Base-by-base conservation (phyloP, 805 yeast species). In the Candida sakaeoensis region DNA sequence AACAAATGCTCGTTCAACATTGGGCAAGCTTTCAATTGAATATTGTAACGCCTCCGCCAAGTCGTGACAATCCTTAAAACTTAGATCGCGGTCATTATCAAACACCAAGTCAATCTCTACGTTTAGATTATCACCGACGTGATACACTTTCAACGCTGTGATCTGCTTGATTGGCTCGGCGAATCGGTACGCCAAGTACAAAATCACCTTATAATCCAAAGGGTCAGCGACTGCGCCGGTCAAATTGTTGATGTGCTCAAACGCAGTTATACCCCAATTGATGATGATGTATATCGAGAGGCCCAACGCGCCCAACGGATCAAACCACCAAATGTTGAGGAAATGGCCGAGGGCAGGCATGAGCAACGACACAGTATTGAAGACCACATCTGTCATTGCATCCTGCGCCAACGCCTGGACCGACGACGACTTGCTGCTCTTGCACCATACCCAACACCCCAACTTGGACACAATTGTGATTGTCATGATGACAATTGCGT, bases 361-460 rank as follows among this genome's bases (percentile, higher is more conserved):
- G 12, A 85, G 45, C 18, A 85, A 70, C 1, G 93, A 84, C 31
- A 82, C 82, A 1, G 72, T 51, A 61, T 85, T 85, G 68, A 85
- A 85, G 3, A 84, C 72, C 23, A 85, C 75, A 57, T 85, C 95
- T 1, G 90, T 85, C 59, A 73, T 68, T 0, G 93, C 93, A 60
- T 85, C 95, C 57, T 84, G 91, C 2, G 90, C 86, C 40, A 85
- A 63, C 0, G 95, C 95, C 52, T 79, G 83, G 2, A 85, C 82
- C 0, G 89, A 79, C 13, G 82, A 74, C 12, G 87, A 80, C 13
- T 70, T 61, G 44, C 82, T 72, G 10, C 66, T 60, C 28, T 73
- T 63, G 53, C 91, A 85, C 77, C 85, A 76, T 9, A 74, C 21
- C 70, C 77, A 85, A 50, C 88, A 80, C 1, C 66, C 70, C 5